These are phyloP conservation scores for Neonectria faginata DNA, from an alignment of 2,329 filamentous ascomycete species.

Conservation along the genomic window DNA sequence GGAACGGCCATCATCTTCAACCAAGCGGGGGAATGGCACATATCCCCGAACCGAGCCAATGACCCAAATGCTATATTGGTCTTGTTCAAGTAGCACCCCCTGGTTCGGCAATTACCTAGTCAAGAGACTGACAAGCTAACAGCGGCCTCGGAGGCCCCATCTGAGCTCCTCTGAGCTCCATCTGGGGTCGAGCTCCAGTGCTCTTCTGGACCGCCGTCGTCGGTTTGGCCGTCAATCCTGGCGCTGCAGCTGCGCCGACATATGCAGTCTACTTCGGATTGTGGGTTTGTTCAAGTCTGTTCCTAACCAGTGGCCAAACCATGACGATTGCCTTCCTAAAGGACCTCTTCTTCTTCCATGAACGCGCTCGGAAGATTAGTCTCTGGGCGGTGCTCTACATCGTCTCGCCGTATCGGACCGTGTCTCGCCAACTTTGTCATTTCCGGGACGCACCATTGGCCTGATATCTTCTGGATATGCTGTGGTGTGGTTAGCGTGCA, in stretches of 20 bases:
- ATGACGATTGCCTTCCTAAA: constrained; percentile 64
- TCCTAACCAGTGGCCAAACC: constrained; percentile 57
- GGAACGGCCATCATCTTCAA: constrained; percentile 27
- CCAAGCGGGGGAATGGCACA: constrained; percentile 30
- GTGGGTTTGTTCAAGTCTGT: constrained; percentile 51
- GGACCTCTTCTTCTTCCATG: constrained; percentile 71
- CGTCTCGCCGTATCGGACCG: constrained; percentile 57
- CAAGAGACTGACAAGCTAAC: too few relatives aligned
- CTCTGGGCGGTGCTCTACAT: constrained; percentile 58
- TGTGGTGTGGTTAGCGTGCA: constrained; percentile 1
- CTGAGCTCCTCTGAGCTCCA: constrained; percentile 20
- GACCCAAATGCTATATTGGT: constrained; percentile 13
- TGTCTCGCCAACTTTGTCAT: constrained; percentile 46
- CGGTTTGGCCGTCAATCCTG: constrained; percentile 7
- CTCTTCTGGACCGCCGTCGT: constrained; percentile 20
- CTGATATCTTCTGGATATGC: constrained; percentile 11
- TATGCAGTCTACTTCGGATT: constrained; percentile 10
- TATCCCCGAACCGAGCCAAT: constrained; percentile 13
- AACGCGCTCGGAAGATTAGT: constrained; percentile 63
- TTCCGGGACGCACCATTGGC: constrained; percentile 10
- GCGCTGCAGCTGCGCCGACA: background rate
- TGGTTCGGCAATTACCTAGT: too few relatives aligned
- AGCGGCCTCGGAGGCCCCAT: constrained; percentile 13
- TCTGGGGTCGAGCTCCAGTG: constrained; percentile 21
- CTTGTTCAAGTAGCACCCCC: constrained; percentile 5